Evolutionary conservation across 179 eudicot genomes (phyloP), one percentile per base, ranked within the genome.

Genomic region (Pouteria campechiana): DNA sequence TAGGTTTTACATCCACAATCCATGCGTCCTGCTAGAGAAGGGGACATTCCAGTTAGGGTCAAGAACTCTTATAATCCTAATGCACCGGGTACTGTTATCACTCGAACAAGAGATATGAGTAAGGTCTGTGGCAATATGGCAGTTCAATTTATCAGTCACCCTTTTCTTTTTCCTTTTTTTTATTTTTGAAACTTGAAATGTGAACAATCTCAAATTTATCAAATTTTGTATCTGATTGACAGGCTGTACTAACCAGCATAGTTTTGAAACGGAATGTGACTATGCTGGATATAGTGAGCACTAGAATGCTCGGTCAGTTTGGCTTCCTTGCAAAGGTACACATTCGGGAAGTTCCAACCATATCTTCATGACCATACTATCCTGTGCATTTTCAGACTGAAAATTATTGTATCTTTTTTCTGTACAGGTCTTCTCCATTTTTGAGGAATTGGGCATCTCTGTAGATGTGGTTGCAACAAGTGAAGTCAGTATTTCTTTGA

Each of bases 381-480:
- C n/a, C n/a, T n/a, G n/a, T n/a, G n/a, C n/a, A n/a, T n/a, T n/a
- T n/a, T n/a, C n/a, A n/a, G n/a, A n/a, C n/a, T n/a, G n/a, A n/a
- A n/a, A n/a, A n/a, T n/a, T n/a, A n/a, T 32, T 14, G 43, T 9
- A 21, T 29, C 3, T 52, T 35, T 34, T 37, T 14, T 39, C 15
- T 0, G 0, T 54, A 57, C 68, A 88, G 97, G 97, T 88, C 12
- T 88, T 88, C 60, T 56, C 97, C 23, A 84, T 46, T 41, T 88
- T 84, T 56, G 85, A 88, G 58, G 93, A 84, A 54, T 54, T 88
- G 54, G 97, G 94, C 36, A 88, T 88, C 55, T 88, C 97, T 31
- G 97, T 88, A 46, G 97, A 88, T 80, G 97, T 84, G 37, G 94
- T 88, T 30, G 97, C 97, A 32, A 88, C 97, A 31, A 88, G 97